Base-by-base conservation (phyloP, 2,329 filamentous ascomycete genomes). In the Cladophialophora yegresii region DNA sequence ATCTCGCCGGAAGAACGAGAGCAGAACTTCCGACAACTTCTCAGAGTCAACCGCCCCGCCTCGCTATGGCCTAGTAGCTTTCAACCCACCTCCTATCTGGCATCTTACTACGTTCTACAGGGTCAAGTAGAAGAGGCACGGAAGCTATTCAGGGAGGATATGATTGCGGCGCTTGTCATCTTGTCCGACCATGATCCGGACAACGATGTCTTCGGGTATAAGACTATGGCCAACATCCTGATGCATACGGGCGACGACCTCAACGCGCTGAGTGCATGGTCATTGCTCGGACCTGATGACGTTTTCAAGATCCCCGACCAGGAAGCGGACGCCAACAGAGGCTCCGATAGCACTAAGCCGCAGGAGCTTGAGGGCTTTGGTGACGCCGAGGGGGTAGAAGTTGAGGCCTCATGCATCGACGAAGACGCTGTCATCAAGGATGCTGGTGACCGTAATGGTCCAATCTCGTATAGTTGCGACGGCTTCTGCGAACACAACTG, bases 181-280 rank as follows among this genome's bases (percentile, higher is more conserved):
- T 6, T 43, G 13, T 43, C 36, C 36, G 36, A 43, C 16, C 23
- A 72, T 5, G 73, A 75, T 45, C 54, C 62, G 10, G 65, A 65
- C 16, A 75, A 74, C 55, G 73, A 75, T 54, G 70, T 62, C 43
- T 60, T 71, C 10, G 72, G 70, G 4, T 75, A 69, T 58, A 65
- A 54, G 66, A 61, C 58, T 32, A 58, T 75, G 0, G 63, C 71
- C 3, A 65, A 67, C 13, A 64, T 69, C 2, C 67, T 73, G 22
- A 62, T 71, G 26, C 67, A 69, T 28, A 56, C 72, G 16, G 67
- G 67, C 5, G 73, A 74, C 26, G 71, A 74, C 40, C 58, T 58
- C n/a, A 69, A 73, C 61, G 62, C 69, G 26, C 65, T 73, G 22
- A 72, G 70, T 4, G 72, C 72, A 8, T 74, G 73, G 72, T 73